Percentiles rank a stretch among this genome's conserved stretches.
phyloP scores from a whole-genome alignment of 1,284 basidiomycete species.

The Prillingera fragicola region DNA sequence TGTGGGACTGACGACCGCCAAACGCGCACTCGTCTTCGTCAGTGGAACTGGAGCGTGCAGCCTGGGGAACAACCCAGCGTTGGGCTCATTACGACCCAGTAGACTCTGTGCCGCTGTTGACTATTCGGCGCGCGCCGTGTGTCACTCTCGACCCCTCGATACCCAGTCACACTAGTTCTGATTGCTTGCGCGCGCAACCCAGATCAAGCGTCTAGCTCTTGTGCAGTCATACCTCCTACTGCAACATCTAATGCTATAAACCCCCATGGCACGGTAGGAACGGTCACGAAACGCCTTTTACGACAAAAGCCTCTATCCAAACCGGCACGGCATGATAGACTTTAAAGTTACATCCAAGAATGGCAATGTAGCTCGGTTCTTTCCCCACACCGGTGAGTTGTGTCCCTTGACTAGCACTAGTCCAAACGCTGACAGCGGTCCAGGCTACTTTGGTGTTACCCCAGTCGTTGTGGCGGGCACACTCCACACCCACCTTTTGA shows the following conservation, averaged over 20 bases:
- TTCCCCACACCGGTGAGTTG: constrained; percentile 8
- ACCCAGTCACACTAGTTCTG: background rate
- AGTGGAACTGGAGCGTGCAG: too few relatives aligned
- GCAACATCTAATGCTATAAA: background rate
- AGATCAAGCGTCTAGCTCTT: too few relatives aligned
- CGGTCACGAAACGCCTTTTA: background rate
- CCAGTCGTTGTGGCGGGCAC: constrained; percentile 30
- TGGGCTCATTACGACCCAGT: too few relatives aligned
- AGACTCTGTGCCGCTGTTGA: too few relatives aligned
- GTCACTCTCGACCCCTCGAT: too few relatives aligned
- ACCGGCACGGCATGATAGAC: constrained; percentile 2
- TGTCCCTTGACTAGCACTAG: background rate
- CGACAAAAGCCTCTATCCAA: background rate
- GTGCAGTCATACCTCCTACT: background rate
- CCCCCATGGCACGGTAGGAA: background rate
- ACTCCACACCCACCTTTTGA: constrained; percentile 17
- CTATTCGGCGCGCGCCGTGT: too few relatives aligned
- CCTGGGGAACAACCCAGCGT: too few relatives aligned
- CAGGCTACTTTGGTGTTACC: constrained; percentile 41
- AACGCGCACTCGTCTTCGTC: too few relatives aligned
- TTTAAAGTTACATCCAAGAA: constrained; percentile 1
- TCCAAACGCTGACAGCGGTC: constrained; percentile 6
- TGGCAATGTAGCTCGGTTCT: constrained; percentile 5
- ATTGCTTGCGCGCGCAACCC: too few relatives aligned
- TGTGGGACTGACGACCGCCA: too few relatives aligned